A percentile compares a stretch with the other conserved stretches of the same genome.
phyloP scores from a whole-genome alignment of 495 filamentous ascomycete genomes.

The Melanomma pulvis-pyrius region DNA sequence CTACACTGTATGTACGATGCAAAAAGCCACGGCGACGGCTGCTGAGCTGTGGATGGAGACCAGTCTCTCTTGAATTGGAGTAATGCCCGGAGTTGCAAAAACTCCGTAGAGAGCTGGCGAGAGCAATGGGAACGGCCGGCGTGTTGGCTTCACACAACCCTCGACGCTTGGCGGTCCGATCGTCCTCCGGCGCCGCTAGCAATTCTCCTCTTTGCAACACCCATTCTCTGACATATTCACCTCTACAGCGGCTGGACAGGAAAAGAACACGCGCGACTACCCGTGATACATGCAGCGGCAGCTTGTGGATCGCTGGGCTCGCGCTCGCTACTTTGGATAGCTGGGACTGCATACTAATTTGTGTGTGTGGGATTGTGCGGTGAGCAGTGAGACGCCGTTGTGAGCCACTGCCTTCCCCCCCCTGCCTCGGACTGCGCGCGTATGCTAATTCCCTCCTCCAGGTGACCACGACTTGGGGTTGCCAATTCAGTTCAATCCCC shows the following conservation, averaged over 20 bases:
- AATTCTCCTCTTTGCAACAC: constrained; percentile 12
- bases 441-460: background rate
- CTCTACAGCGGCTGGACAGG: background rate
- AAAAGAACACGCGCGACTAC: background rate
- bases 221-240: background rate
- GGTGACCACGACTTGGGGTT: background rate
- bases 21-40: background rate
- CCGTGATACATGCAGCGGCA: constrained; percentile 50
- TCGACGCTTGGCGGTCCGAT: constrained; percentile 24
- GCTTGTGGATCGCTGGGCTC: constrained; percentile 52
- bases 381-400: background rate
- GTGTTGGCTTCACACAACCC: background rate
- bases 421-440: background rate
- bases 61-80: no score
- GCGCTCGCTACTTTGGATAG: constrained; percentile 52
- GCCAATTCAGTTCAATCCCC: no score
- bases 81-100: background rate
- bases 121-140: background rate
- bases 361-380: constrained; percentile 3
- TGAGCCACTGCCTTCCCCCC: background rate
- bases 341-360: background rate
- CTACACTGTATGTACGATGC: background rate
- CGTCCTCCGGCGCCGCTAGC: constrained; percentile 24
- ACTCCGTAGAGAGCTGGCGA: background rate
- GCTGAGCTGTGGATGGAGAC: background rate